Base-by-base conservation (phyloP, 2,329 filamentous ascomycete genomes). In the Apiospora marii region DNA sequence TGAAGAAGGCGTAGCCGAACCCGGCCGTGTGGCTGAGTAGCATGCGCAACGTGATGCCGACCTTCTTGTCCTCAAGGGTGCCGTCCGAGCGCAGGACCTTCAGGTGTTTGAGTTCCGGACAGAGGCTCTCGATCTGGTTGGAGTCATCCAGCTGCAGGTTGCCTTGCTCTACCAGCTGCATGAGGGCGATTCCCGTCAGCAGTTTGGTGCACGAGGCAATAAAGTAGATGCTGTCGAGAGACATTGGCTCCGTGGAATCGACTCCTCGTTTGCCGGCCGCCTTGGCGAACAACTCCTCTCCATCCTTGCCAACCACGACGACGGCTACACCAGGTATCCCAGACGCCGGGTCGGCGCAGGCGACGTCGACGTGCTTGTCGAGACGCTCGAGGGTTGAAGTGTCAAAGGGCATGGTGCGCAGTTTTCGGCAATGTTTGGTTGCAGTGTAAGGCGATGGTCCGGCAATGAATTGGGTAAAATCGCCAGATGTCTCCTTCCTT, bases 221-320 rank as follows among this genome's bases (percentile, higher is more conserved):
- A 87, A 86, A 90, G 77, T 91, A 93, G 0, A 90, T 82, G 12
- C 84, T 89, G 51, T 93, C 90, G 0, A 90, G 80, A 0, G 86
- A 86, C 87, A 93, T 90, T 4, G 86, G 82, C 67, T 89, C 85
- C 0, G 82, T 75, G 2, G 82, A 81, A 0, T 69, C 80, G 6
- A 83, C 67, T 0, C 88, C 88, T 3, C 84, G 81, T 24, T 83
- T 85, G 0, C 88, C 89, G 0, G 85, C 80, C 0, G 87, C 81
- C 75, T 90, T 83, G 2, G 82, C 81, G 74, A 88, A 86, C 0
- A 87, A 78, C 12, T 87, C 85, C 3, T 83, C 79, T 27, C 87
- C 87, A 73, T 83, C 77, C 70, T 83, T 86, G 74, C 81, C 84
- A n/a, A 89, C 80, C 3, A 87, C 81, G 27, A 72, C 71, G 24